Evolutionary conservation across 768 basidiomycete species (phyloP), one percentile per base, ranked within the genome.

Genomic region (Dacryopinax spathularia): DNA sequence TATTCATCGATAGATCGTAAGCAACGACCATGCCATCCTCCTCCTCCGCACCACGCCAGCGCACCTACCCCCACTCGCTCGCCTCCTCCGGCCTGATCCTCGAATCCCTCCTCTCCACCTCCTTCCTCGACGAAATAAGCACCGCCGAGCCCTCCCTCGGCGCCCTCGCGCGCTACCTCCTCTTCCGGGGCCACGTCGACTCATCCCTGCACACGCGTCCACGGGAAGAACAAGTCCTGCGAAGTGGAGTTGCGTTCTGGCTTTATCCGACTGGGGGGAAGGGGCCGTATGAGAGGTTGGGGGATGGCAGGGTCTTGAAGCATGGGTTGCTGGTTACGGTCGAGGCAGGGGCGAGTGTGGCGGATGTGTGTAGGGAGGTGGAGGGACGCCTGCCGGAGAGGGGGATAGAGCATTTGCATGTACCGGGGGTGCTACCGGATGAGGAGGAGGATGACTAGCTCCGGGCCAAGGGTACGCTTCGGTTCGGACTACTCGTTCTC

Each of bases 391-490:
- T 56, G 48, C 48, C 48, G 48, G 48, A 56, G 48, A 13, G 48
- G 29, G 48, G 48, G 2, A 20, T 56, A 15, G 48, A 56, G 48
- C 48, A 56, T 29, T 3, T 56, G 29, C 48, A 56, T 56, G 48
- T 56, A 29, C 22, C 22, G 10, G 48, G 25, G 22, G 31, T 22
- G 9, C 25, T 56, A 29, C 48, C 18, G 48, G 48, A 73, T 0
- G 64, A 73, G 44, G 73, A 74, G 64, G 65, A 44, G 43, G 43
- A 44, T 9, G 43, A 44, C 13, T 44, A 22, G n/a, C n/a, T n/a
- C n/a, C n/a, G n/a, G n/a, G n/a, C n/a, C n/a, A n/a, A n/a, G n/a
- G n/a, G 22, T 44, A 22, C 43, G 43, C 12, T 44, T 20, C 9
- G n/a, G 43, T 9, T 7, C 43, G 9, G 43, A 22, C n/a, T n/a